Conservation (phyloP, 2,329 filamentous ascomycete species). For the Ceratocystis diversiconidia region DNA sequence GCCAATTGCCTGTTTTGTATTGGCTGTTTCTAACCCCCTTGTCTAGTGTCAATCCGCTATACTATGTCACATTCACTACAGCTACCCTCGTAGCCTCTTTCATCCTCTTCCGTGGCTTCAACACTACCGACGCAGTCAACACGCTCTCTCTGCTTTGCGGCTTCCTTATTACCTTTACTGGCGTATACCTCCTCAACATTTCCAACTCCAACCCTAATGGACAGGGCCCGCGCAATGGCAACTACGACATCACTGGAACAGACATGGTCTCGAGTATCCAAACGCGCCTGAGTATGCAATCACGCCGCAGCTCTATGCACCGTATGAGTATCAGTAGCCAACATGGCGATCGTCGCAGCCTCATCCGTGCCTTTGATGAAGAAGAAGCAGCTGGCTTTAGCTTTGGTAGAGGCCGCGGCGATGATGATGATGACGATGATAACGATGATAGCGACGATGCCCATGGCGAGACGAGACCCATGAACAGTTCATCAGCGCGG, state of each 20-base stretch:
- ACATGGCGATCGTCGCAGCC: constrained; percentile 58
- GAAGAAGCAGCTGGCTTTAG: constrained; percentile 63
- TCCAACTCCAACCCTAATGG: constrained; percentile 83
- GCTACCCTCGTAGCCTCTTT: constrained; percentile 89
- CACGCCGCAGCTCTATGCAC: constrained; percentile 55
- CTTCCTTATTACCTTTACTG: constrained; percentile 88
- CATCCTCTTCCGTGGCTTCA: constrained; percentile 91
- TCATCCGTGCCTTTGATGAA: constrained; percentile 82
- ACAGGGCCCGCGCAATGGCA: constrained; percentile 46
- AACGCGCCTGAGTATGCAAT: constrained; percentile 87
- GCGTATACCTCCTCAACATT: constrained; percentile 92
- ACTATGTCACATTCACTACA: constrained; percentile 96
- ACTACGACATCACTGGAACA: constrained; percentile 70
- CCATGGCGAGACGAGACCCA: constrained; percentile 19
- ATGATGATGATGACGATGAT: constrained; percentile 63
- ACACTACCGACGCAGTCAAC: constrained; percentile 82
- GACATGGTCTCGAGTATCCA: constrained; percentile 82
- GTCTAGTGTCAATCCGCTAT: constrained; percentile 75
- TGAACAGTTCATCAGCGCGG: constrained; percentile 20
- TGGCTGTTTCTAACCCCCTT: neutral
- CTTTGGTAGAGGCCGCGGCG: constrained; percentile 52
- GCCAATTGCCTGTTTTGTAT: neutral
- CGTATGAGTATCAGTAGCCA: constrained; percentile 51
- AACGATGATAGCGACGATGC: constrained; percentile 46
- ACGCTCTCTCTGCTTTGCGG: constrained; percentile 84